Percentiles rank a stretch among this genome's conserved stretches.
Evolutionary conservation across 352 stramenopile species (phyloP).

Genomic region (Globisporangium echinulatum): DNA sequence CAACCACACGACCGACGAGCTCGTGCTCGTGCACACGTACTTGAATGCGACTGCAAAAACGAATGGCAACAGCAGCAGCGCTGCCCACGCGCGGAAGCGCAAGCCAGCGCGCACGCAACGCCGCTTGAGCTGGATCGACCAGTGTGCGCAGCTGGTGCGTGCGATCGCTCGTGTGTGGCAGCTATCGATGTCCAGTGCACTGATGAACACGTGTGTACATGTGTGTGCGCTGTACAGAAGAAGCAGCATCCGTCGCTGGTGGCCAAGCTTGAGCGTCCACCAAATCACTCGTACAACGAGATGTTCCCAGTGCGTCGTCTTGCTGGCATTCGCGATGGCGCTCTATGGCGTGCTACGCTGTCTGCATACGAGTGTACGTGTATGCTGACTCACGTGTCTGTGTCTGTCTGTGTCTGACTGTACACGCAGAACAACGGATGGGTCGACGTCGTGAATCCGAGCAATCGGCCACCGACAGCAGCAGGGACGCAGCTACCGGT

Average conservation of each 20-base stretch:
- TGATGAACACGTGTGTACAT: neutral
- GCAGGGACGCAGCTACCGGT: too few species aligned
- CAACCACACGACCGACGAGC: constrained; percentile 52
- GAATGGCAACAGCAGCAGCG: constrained; percentile 3
- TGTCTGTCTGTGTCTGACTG: neutral
- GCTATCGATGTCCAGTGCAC: too few species aligned
- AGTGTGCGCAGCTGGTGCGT: constrained; percentile 53
- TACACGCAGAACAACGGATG: constrained; percentile 52
- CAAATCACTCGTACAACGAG: constrained; percentile 69
- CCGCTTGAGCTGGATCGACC: constrained; percentile 67
- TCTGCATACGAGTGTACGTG: neutral
- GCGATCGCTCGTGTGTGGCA: too few species aligned
- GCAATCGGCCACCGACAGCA: constrained; percentile 6
- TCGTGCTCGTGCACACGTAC: constrained; percentile 76
- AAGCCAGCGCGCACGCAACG: constrained; percentile 10
- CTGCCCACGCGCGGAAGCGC: constrained; percentile 21
- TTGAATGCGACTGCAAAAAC: constrained; percentile 38
- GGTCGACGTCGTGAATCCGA: constrained; percentile 47
- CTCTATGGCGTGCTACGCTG: neutral
- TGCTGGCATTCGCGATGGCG: neutral
- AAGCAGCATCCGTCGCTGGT: constrained; percentile 50
- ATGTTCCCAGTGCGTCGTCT: constrained; percentile 49
- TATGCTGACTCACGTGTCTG: neutral
- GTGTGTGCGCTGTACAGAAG: constrained; percentile 19
- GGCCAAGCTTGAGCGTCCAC: constrained; percentile 57